These are phyloP conservation scores for Ogataea degrootiae DNA, from an alignment of 805 yeast species.

Conservation along the genomic window DNA sequence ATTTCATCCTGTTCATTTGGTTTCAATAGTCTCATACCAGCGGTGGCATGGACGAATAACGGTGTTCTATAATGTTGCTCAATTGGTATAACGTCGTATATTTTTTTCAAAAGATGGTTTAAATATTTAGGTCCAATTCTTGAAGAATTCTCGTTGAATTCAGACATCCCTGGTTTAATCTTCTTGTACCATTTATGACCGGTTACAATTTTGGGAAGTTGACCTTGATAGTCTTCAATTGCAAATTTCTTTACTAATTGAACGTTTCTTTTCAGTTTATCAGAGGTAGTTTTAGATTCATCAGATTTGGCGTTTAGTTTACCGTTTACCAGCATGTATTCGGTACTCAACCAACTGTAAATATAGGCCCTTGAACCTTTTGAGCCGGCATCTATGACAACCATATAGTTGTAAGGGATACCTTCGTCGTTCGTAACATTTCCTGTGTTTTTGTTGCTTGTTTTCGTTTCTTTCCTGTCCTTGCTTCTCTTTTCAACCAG, in stretches of 20 bases:
- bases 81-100: slow-evolving; percentile 50
- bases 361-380: slow-evolving; percentile 60
- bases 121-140: slow-evolving; percentile 51
- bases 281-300: background rate
- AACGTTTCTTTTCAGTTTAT: background rate
- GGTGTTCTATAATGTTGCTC: slow-evolving; percentile 63
- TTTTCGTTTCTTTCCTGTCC: slow-evolving; percentile 2
- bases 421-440: slow-evolving; percentile 34
- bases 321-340: slow-evolving; percentile 18
- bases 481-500: slow-evolving; percentile 1
- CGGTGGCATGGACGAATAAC: slow-evolving; percentile 64
- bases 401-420: slow-evolving; percentile 54
- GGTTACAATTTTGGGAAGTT: slow-evolving; percentile 22
- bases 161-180: slow-evolving; percentile 54
- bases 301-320: slow-evolving; percentile 2
- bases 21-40: slow-evolving; percentile 56
- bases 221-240: background rate
- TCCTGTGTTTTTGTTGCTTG: slow-evolving; percentile 6
- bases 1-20: slow-evolving; percentile 43
- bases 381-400: slow-evolving; percentile 63
- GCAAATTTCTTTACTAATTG: background rate
- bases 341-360: slow-evolving; percentile 49
- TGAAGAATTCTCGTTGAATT: slow-evolving; percentile 43
- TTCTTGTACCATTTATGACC: slow-evolving; percentile 45
- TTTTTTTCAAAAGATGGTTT: slow-evolving; percentile 41